Conservation (phyloP, 768 basidiomycete genomes). For the Pilatotrama ljubarskyi region DNA sequence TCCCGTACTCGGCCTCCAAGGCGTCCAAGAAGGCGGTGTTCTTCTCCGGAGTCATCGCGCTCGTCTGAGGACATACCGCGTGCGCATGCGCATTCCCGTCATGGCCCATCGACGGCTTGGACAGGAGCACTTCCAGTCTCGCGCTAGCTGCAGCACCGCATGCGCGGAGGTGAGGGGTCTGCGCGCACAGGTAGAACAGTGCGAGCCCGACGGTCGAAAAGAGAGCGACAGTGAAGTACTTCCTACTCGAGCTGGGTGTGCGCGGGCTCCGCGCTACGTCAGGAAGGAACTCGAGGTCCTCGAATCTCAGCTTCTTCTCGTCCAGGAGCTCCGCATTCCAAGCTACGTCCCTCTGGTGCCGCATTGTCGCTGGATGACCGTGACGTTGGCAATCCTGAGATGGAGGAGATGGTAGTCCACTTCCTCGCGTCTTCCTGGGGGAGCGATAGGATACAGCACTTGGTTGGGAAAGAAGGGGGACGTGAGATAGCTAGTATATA, state of each 20-base stretch:
- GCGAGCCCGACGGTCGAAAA: neutral
- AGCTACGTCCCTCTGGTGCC: neutral
- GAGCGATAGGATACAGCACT: too few relatives aligned
- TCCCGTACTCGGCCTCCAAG: constrained; percentile 11
- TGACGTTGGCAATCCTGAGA: neutral
- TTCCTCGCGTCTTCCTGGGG: too few relatives aligned
- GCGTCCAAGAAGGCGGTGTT: constrained; percentile 7
- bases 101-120: too few relatives aligned
- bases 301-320: neutral
- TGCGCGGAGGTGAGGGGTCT: neutral
- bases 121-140: neutral
- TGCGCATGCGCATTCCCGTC: neutral
- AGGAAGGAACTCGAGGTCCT: neutral
- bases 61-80: constrained; percentile 10
- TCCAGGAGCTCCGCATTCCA: neutral
- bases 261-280: neutral
- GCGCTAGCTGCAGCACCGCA: neutral
- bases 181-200: neutral
- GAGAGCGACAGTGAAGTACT: neutral
- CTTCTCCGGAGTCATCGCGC: constrained; percentile 4
- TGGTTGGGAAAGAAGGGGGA: too few relatives aligned
- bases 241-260: neutral
- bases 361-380: too few relatives aligned
- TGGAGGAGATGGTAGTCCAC: neutral
- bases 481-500: too few relatives aligned